Percentiles rank a stretch among this genome's conserved stretches.
These are phyloP conservation scores for Prinsepia uniflora DNA, from an alignment of 306 rosid species.

Conservation along the genomic window DNA sequence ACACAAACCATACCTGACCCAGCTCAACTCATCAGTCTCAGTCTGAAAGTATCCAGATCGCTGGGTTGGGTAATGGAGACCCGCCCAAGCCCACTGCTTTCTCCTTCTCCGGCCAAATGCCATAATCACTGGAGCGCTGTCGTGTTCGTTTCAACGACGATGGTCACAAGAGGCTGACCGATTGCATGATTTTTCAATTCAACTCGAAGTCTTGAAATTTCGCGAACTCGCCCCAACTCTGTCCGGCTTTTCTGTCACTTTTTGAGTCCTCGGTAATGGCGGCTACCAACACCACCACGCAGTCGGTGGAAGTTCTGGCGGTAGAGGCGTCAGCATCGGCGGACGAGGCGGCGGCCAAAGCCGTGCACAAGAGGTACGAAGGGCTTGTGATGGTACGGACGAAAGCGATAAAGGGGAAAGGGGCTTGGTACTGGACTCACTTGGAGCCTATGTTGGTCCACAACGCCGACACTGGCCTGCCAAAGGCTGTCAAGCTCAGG, in stretches of 20 bases:
- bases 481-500: slow-evolving; percentile 89
- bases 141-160: slow-evolving; percentile 4
- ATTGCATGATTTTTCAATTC: slow-evolving; percentile 1
- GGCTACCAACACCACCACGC: slow-evolving; percentile 44
- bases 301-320: slow-evolving; percentile 26
- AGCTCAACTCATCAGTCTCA: slow-evolving; percentile 7
- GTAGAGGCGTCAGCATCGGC: slow-evolving; percentile 23
- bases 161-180: slow-evolving; percentile 1
- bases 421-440: slow-evolving; percentile 98
- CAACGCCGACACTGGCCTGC: slow-evolving; percentile 65
- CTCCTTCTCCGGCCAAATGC: slow-evolving; percentile 36
- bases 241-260: not conserved
- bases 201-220: slow-evolving; percentile 7
- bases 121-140: slow-evolving; percentile 19
- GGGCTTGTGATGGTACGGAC: slow-evolving; percentile 75
- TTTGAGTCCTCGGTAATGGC: slow-evolving; percentile 48
- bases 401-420: slow-evolving; percentile 90
- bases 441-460: slow-evolving; percentile 70
- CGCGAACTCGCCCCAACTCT: not conserved
- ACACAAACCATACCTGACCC: not conserved
- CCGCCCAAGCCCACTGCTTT: slow-evolving; percentile 29
- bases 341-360: slow-evolving; percentile 65
- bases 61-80: slow-evolving; percentile 51
- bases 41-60: slow-evolving; percentile 18
- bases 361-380: slow-evolving; percentile 73